Base-by-base conservation (phyloP, 1,284 basidiomycete genomes). In the Lentinula novae-zelandiae region DNA sequence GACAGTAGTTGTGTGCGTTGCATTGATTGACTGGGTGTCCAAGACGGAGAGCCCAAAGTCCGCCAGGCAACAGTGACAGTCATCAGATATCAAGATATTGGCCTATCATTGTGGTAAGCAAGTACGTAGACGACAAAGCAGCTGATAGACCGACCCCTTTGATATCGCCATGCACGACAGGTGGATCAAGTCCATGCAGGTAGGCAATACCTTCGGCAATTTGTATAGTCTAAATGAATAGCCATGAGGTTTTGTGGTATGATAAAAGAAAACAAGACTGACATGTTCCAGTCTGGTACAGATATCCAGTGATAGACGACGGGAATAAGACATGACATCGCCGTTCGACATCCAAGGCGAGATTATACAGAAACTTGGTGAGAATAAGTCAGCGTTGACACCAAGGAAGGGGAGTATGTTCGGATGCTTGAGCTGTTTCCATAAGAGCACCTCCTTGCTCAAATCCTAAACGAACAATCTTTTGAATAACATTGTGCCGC, bases 281-380 rank as follows among this genome's bases (percentile, higher is more conserved):
- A 60, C 61, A 40, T 51, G 61, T 50, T 10, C 38, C 34, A 56
- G 4, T 40, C 20, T 64, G 40, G 22, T 46, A 46, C 46, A 27
- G n/a, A 54, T 31, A 52, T 15, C 33, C n/a, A 34, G 13, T 12
- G 53, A 34, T 39, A 39, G 38, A 20, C 48, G 40, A 20, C 50
- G 48, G n/a, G 61, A 42, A 53, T 58, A 66, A 2, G 39, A 34
- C 8, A 64, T 54, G 9, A 67, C 33, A 39, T 60, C 56, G 3
- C 65, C 64, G 15, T 64, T 61, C 0, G 58, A 22, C 61, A 65
- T 66, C 64, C 65, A 66, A 20, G 62, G 66, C 13, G 65, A 66
- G 8, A 65, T 49, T 5, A 64, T 50, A 38, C 52, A 61, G 38
- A 62, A 63, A 20, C 38, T 60, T 4, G 62, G 61, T 4, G 39